Evolutionary conservation across 345 rosid species (phyloP).

Genomic region (Bruguiera sexangula): DNA sequence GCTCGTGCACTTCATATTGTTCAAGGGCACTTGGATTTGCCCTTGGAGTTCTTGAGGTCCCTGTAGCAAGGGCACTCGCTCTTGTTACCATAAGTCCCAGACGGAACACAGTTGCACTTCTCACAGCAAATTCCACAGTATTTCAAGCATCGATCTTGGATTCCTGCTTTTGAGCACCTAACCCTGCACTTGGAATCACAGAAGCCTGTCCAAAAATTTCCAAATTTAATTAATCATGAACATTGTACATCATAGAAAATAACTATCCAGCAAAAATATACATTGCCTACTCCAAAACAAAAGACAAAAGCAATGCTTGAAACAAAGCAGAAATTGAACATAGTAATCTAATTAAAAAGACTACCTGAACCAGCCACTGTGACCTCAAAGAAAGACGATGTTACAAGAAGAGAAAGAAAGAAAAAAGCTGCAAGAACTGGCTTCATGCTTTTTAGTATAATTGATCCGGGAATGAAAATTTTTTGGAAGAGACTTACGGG

Average conservation of each 20-base stretch:
- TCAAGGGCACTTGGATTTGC: slow-evolving; percentile 70
- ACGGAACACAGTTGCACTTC: slow-evolving; percentile 75
- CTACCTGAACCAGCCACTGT: slow-evolving; percentile 50
- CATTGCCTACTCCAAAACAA: background rate
- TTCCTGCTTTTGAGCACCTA: slow-evolving; percentile 73
- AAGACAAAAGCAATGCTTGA: background rate
- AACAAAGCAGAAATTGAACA: background rate
- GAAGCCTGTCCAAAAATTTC: background rate
- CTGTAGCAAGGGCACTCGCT: slow-evolving; percentile 77
- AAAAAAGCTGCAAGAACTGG: slow-evolving; percentile 15
- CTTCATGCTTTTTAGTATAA: slow-evolving; percentile 34
- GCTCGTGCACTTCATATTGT: background rate
- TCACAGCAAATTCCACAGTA: slow-evolving; percentile 80
- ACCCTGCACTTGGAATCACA: slow-evolving; percentile 34
- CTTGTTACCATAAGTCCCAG: slow-evolving; percentile 80
- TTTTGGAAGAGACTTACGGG: too few relatives aligned
- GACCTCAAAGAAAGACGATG: slow-evolving; percentile 42
- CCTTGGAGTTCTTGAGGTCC: slow-evolving; percentile 68
- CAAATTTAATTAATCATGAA: too few relatives aligned
- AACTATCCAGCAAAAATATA: background rate
- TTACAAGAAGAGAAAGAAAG: slow-evolving; percentile 39
- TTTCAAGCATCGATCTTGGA: slow-evolving; percentile 54
- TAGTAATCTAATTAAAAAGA: background rate
- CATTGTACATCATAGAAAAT: background rate
- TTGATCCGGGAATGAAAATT: too few relatives aligned